Evolutionary conservation across 2,329 filamentous ascomycete genomes (phyloP), one percentile per base, ranked within the genome.

Genomic region (Monosporascus sp.): DNA sequence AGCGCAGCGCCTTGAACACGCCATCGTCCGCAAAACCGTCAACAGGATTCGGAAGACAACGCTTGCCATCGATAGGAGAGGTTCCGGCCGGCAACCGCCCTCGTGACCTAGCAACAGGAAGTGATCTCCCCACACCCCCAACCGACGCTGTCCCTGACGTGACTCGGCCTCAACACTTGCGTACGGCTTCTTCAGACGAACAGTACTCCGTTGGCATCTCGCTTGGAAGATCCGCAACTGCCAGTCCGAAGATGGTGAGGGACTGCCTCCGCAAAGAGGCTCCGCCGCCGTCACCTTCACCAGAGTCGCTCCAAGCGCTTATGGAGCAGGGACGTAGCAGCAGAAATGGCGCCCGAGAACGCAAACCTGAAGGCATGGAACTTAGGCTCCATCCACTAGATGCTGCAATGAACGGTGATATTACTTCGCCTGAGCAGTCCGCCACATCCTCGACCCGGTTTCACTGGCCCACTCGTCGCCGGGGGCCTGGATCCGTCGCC

Each of bases 31-130:
- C 85, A 2, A 78, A 82, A 43, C 83, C 85, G 0, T 83, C 82
- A 1, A 78, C 80, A 38, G 80, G 77, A 9, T 87, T 84, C 59
- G 74, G 75, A 37, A 79, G 86, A 40, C 79, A 81, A 52, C 81
- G 88, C n/a, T 76, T 93, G 37, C 84, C 89, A 15, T 93, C 88
- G 0, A 93, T 92, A 52, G 88, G 88, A 11, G 88, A 91, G 72
- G 83, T 78, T 18, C 82, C 84, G 37, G 51, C 46, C 2, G 64
- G 69, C 51, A 62, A 64, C 37, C 52, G 62, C 46, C 59, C 66
- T 31, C 70, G 70, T 8, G 63, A 70, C 7, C 49, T 55, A 3
- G 51, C 72, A 2, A 67, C 65, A 50, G 55, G 66, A 4, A 57
- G 55, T 3, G 66, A 64, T 43, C 55, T 59, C 22, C 60, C 60